phyloP scores from a whole-genome alignment of 2,329 filamentous ascomycete species.

The Geosmithia putterillii region DNA sequence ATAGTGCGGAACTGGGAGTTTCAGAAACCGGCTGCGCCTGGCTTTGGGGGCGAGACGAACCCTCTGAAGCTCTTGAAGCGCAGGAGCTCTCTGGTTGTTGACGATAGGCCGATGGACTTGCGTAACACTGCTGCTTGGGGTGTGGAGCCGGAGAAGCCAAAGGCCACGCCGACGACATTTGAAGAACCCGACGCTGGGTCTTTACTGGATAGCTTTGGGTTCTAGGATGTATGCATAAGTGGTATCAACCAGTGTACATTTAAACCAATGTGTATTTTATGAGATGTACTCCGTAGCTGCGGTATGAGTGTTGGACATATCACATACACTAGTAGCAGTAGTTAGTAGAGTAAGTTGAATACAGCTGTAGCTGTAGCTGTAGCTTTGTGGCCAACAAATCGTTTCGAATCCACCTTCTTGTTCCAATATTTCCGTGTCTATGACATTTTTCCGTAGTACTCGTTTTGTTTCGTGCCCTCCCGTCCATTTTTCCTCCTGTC shows the following conservation, averaged over 20 bases:
- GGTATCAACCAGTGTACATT: neutral
- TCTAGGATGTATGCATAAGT: constrained; percentile 41
- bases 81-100: constrained; percentile 67
- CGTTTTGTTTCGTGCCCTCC: no score
- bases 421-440: no score
- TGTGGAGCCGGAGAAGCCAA: constrained; percentile 24
- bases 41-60: constrained; percentile 39
- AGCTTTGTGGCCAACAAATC: no score
- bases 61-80: constrained; percentile 57
- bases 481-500: no score
- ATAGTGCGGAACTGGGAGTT: constrained; percentile 74
- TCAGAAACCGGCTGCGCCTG: constrained; percentile 32
- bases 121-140: constrained; percentile 28
- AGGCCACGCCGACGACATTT: constrained; percentile 64
- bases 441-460: no score
- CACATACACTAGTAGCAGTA: no score
- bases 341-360: no score
- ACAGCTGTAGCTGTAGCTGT: no score
- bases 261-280: neutral
- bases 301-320: no score
- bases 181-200: constrained; percentile 86
- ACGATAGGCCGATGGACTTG: constrained; percentile 45
- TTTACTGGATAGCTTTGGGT: constrained; percentile 85
- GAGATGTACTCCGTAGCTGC: neutral
- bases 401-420: no score